Conservation (phyloP, 2,329 filamentous ascomycete genomes). For the Cadophora gregata region DNA sequence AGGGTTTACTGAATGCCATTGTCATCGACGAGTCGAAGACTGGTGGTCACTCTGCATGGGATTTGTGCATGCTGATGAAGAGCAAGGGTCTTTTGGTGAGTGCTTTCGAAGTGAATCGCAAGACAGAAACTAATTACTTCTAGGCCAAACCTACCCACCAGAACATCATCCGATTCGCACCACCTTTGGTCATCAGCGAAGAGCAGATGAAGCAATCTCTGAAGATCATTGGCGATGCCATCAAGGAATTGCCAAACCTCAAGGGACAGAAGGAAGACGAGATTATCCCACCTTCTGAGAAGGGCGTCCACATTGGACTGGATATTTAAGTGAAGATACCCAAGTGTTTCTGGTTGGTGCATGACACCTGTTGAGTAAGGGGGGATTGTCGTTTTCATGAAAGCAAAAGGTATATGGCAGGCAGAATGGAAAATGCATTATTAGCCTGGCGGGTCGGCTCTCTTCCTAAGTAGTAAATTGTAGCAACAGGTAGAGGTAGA, state of each 20-base stretch:
- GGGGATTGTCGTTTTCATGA: not conserved
- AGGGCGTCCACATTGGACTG: slow-evolving; percentile 60
- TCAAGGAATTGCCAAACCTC: slow-evolving; percentile 78
- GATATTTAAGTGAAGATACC: slow-evolving; percentile 22
- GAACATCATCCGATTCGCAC: slow-evolving; percentile 98
- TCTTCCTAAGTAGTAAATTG: not conserved
- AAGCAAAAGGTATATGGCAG: not conserved
- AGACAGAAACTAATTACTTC: slow-evolving; percentile 18
- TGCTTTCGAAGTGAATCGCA: slow-evolving; percentile 29
- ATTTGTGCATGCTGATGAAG: slow-evolving; percentile 94
- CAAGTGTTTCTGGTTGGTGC: slow-evolving; percentile 1
- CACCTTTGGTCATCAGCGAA: slow-evolving; percentile 92
- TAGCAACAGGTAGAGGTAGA: slow-evolving; percentile 12
- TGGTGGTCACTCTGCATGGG: slow-evolving; percentile 89
- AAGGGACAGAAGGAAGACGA: slow-evolving; percentile 61
- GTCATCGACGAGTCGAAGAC: slow-evolving; percentile 92
- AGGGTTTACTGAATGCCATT: slow-evolving; percentile 93
- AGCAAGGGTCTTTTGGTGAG: slow-evolving; percentile 90
- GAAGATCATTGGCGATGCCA: slow-evolving; percentile 78
- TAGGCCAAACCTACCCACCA: slow-evolving; percentile 98
- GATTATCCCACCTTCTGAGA: slow-evolving; percentile 64
- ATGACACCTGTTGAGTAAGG: not conserved
- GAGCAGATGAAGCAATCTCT: slow-evolving; percentile 81
- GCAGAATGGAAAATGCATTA: slow-evolving; percentile 1
- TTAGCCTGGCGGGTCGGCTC: not conserved